Base-by-base conservation (phyloP, 148 eudicot genomes). In the Heliosperma pusillum region DNA sequence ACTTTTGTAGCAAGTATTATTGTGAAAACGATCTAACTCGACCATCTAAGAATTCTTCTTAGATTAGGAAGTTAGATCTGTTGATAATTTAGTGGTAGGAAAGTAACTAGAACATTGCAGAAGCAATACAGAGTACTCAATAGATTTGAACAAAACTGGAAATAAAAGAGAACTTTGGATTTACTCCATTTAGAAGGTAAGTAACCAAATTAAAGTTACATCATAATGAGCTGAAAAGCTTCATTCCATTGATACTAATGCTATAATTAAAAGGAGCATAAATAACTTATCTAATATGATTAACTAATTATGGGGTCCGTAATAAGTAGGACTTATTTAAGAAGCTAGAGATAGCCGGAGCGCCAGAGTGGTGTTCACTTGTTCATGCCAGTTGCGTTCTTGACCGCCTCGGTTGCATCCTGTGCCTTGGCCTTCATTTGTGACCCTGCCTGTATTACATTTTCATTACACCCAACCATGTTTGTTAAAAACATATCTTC, bases 341-440 rank as follows among this genome's bases (percentile, higher is more conserved):
- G 42, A 63, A 29, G 45, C 15, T 33, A 30, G 20, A 33, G 40
- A 13, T 19, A 10, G 42, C 21, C 1, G 19, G 22, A 0, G 1
- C 2, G 42, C 21, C 1, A 7, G 22, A 0, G 1, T 8, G 40
- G 47, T 5, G 55, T 24, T 20, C 60, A 70, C 4, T 70, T 52
- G 60, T 70, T 70, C 30, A 19, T 70, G 59, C 73, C 59, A 2
- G 59, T 70, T 5, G 60, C 73, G 19, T 70, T 19, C 73, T 70
- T 70, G 7, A 70, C 59, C 10, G 73, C 73, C 21, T 50, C 73
- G 27, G 73, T 70, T 26, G 60, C 73, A 52, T 36, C 73, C 29
- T 70, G 22, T 70, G 73, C 73, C 73, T 52, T 70, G 42, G 73
- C 73, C 40, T 70, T 26, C 15, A 70, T 25, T n/a, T 70, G 73